Conservation (phyloP, 306 rosid genomes). For the Begonia masoniana region DNA sequence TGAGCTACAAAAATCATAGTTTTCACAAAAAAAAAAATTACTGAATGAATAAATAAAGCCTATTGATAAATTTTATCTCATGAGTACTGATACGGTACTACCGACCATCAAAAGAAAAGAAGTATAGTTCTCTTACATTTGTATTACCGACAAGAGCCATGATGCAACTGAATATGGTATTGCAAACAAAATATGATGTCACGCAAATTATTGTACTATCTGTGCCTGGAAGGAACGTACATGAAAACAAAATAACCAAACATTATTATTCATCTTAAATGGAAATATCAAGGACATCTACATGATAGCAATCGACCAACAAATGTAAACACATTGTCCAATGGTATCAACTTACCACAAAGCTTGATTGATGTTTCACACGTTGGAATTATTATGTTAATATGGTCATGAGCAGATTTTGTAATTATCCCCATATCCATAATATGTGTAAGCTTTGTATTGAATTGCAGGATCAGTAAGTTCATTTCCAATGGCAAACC, state of each 20-base stretch:
- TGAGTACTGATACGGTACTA: too few species aligned
- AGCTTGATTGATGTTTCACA: conserved; percentile 74
- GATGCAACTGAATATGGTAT: conserved; percentile 67
- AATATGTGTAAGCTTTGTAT: conserved; percentile 82
- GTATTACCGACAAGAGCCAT: conserved; percentile 47
- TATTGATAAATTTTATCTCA: too few species aligned
- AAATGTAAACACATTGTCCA: too few species aligned
- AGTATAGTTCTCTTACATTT: conserved; percentile 38
- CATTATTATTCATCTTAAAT: too few species aligned
- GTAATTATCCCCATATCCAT: conserved; percentile 65
- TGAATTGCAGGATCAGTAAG: conserved; percentile 94
- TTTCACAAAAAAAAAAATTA: too few species aligned
- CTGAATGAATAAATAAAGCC: too few species aligned
- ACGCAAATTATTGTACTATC: conserved; percentile 69
- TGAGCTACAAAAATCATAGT: too few species aligned
- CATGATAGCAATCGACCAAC: too few species aligned
- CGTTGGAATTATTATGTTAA: conserved; percentile 60
- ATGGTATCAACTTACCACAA: conserved; percentile 46
- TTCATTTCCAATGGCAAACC: conserved; percentile 96
- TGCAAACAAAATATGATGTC: conserved; percentile 73
- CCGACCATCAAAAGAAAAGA: too few species aligned
- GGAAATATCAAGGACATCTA: too few species aligned
- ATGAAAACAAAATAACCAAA: too few species aligned
- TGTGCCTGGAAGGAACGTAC: conserved; percentile 38
- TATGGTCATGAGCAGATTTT: conserved; percentile 42